Evolutionary conservation across 2,329 filamentous ascomycete species (phyloP).

Genomic region (Ustilaginoidea virens): DNA sequence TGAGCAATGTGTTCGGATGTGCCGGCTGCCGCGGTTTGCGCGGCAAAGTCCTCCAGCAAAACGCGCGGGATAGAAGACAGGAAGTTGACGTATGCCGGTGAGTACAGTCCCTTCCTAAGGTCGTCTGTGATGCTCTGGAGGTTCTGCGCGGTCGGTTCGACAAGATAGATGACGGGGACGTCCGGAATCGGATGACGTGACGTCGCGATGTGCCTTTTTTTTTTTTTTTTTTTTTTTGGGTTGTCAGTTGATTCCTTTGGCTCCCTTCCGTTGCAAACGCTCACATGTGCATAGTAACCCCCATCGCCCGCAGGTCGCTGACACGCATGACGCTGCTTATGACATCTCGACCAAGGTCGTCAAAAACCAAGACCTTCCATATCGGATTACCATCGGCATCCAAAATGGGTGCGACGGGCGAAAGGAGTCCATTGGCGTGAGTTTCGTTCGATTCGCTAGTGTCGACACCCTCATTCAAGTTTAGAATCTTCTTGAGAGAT

Average conservation of each 20-base stretch:
- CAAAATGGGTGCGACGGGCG: conserved; percentile 62
- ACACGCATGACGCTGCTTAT: conserved; percentile 93
- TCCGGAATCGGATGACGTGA: conserved; percentile 84
- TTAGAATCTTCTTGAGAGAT: conserved; percentile 89
- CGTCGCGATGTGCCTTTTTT: conserved; percentile 68
- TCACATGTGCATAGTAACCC: conserved; percentile 93
- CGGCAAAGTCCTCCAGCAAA: conserved; percentile 85
- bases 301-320: conserved; percentile 81
- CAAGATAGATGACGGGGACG: conserved; percentile 89
- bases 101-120: conserved; percentile 74
- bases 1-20: conserved; percentile 85
- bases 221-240: no score
- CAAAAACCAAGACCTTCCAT: conserved; percentile 96
- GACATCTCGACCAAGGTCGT: conserved; percentile 79
- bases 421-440: conserved; percentile 46
- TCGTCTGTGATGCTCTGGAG: conserved; percentile 72
- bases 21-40: conserved; percentile 68
- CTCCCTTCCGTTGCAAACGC: conserved; percentile 8
- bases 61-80: conserved; percentile 83
- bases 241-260: no score
- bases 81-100: conserved; percentile 93
- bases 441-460: conserved; percentile 46
- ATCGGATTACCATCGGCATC: conserved; percentile 82
- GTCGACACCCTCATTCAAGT: conserved; percentile 65
- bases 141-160: conserved; percentile 75